Evolutionary conservation across 495 filamentous ascomycete genomes (phyloP).

Genomic region (Jackrogersella multiformis): DNA sequence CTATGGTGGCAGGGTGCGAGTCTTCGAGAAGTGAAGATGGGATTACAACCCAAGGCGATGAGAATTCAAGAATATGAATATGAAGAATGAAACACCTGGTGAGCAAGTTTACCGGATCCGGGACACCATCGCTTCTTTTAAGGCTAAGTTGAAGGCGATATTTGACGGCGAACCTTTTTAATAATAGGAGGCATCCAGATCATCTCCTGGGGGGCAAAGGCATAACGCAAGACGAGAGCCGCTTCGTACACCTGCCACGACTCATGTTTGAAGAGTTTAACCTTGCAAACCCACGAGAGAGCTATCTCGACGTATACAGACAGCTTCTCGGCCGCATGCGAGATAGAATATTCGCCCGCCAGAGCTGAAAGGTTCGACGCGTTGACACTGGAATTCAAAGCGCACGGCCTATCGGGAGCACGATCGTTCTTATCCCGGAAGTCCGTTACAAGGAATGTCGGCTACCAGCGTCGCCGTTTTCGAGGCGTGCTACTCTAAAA

Average conservation of each 20-base stretch:
- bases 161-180: not conserved
- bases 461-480: not conserved
- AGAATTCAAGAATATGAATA: conserved; percentile 6
- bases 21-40: conserved; percentile 8
- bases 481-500: not conserved
- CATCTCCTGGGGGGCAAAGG: not conserved
- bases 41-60: not conserved
- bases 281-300: conserved; percentile 21
- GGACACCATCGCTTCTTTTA: conserved; percentile 21
- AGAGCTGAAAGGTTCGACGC: conserved; percentile 14
- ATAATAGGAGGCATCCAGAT: not conserved
- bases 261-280: conserved; percentile 26
- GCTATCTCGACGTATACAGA: conserved; percentile 6
- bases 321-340: not conserved
- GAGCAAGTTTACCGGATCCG: conserved; percentile 28
- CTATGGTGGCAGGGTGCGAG: conserved; percentile 13
- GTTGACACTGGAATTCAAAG: conserved; percentile 7
- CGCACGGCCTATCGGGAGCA: conserved; percentile 17
- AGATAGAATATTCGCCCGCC: not conserved
- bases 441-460: conserved; percentile 23
- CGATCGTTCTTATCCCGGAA: conserved; percentile 25
- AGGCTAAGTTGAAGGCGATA: conserved; percentile 20
- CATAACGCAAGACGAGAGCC: not conserved
- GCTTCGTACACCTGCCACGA: not conserved
- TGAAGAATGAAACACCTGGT: conserved; percentile 20